Evolutionary conservation across 2,329 filamentous ascomycete species (phyloP).

Genomic region (Ceratocystis variospora): DNA sequence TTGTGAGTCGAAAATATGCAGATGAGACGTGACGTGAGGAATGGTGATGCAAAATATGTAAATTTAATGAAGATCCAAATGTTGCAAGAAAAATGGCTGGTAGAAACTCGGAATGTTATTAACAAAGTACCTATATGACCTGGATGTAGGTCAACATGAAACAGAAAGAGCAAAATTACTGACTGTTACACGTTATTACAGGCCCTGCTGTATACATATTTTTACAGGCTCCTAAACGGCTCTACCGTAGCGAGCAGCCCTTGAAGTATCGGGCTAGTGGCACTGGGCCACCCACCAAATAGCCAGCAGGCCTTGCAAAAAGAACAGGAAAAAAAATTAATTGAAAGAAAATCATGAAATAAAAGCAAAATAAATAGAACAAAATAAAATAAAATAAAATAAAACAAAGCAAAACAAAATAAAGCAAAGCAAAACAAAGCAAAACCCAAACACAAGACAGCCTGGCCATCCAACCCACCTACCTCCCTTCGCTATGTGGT

Average conservation of each 20-base stretch:
- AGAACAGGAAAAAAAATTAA: too few relatives aligned
- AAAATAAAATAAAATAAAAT: too few relatives aligned
- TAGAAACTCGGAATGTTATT: background rate
- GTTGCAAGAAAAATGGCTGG: conserved; percentile 3
- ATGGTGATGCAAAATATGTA: background rate
- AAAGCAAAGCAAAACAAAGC: too few relatives aligned
- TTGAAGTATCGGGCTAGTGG: background rate
- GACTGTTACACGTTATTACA: background rate
- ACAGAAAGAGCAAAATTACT: background rate
- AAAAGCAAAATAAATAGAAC: too few relatives aligned
- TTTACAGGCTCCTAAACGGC: background rate
- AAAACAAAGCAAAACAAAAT: too few relatives aligned
- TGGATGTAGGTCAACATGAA: conserved; percentile 11
- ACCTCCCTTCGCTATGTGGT: background rate
- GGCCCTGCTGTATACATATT: background rate
- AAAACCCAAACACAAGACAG: too few relatives aligned
- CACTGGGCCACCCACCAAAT: background rate
- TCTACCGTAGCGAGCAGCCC: background rate
- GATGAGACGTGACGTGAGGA: background rate
- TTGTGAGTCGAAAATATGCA: background rate
- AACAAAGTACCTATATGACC: background rate
- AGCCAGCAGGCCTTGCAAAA: background rate
- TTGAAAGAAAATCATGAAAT: too few relatives aligned
- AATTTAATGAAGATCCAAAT: conserved; percentile 12
- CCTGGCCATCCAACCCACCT: background rate